Evolutionary conservation across 176 grass and related monocot genomes (phyloP).

Genomic region (Triticum aestivum): IWGSC_CS_RefSeq_v2.1 NC_057798.1:101637691-101638190

Average conservation of each 20-base stretch:
- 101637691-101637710: constrained; percentile 89
- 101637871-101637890: constrained; percentile 27
- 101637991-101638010: constrained; percentile 11
- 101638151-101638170: too few species aligned
- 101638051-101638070: neutral
- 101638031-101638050: neutral
- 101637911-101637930: neutral
- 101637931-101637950: neutral
- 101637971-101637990: constrained; percentile 42
- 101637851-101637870: constrained; percentile 4
- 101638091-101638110: neutral
- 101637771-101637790: constrained; percentile 57
- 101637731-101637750: constrained; percentile 49
- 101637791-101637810: constrained; percentile 73
- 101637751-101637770: constrained; percentile 53
- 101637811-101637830: constrained; percentile 73
- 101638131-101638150: too few species aligned
- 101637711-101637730: constrained; percentile 78
- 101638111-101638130: neutral
- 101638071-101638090: neutral
- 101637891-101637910: too few species aligned
- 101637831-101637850: constrained; percentile 23
- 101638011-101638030: neutral
- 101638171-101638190: too few species aligned
- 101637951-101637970: constrained; percentile 5